phyloP scores from a whole-genome alignment of 1,284 basidiomycete species.

The Ceratorhiza oryzae-sativae region DNA sequence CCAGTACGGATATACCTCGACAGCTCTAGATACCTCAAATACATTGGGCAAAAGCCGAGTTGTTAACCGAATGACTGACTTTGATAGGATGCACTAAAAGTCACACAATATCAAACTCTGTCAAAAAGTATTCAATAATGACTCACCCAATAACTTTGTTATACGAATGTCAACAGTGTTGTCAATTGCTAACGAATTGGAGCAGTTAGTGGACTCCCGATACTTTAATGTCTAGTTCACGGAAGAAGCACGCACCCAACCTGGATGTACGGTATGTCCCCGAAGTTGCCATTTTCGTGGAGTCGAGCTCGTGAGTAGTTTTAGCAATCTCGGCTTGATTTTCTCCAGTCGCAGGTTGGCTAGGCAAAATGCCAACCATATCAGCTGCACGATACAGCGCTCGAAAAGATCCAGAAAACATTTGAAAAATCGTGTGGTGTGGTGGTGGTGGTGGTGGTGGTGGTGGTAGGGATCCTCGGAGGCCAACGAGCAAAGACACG shows the following conservation, averaged over 20 bases:
- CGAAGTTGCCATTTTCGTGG: background rate
- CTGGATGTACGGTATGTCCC: background rate
- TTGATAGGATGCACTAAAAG: conserved; percentile 68
- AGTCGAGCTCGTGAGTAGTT: background rate
- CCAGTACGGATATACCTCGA: conserved; percentile 65
- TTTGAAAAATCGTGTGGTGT: background rate
- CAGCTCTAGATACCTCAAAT: conserved; percentile 58
- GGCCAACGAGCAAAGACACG: background rate
- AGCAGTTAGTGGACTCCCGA: background rate
- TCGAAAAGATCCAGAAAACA: conserved; percentile 25
- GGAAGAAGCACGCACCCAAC: background rate
- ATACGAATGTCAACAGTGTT: conserved; percentile 54
- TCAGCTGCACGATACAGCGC: background rate
- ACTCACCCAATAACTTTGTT: conserved; percentile 58
- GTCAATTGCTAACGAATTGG: conserved; percentile 9
- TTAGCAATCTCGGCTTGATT: background rate
- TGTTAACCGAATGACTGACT: no score
- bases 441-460: background rate
- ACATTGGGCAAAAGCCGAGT: no score
- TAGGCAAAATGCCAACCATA: background rate
- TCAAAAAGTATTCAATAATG: background rate
- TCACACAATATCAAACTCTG: background rate
- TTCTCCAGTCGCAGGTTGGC: background rate
- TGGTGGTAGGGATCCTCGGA: background rate
- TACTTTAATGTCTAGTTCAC: background rate